Conservation (phyloP, 2,329 filamentous ascomycete genomes). For the Nothomitra cinnamomea region DNA sequence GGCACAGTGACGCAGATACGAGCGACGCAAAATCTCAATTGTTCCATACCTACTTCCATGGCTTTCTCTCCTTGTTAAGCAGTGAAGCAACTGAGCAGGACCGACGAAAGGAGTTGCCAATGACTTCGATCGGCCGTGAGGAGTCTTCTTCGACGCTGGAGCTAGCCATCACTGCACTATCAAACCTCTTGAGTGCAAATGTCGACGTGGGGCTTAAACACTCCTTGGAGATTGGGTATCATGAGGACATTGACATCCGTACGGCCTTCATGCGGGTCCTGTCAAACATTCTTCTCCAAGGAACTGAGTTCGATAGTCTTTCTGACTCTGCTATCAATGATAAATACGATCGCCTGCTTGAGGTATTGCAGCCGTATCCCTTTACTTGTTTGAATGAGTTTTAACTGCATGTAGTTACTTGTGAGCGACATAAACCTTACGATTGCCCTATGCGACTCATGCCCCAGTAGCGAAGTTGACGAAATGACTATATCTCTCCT, state of each 20-base stretch:
- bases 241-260: constrained; percentile 51
- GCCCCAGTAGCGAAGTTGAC: constrained; percentile 50
- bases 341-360: constrained; percentile 48
- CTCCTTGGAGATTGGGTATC: constrained; percentile 52
- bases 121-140: constrained; percentile 33
- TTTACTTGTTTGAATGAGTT: not conserved
- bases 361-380: constrained; percentile 23
- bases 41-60: constrained; percentile 56
- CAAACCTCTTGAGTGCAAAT: constrained; percentile 52
- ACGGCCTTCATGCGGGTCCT: constrained; percentile 54
- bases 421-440: constrained; percentile 45
- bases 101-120: constrained; percentile 12
- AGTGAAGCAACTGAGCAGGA: constrained; percentile 13
- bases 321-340: constrained; percentile 51
- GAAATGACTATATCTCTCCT: constrained; percentile 50
- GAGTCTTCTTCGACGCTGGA: constrained; percentile 35
- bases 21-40: constrained; percentile 54
- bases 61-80: constrained; percentile 44
- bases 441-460: constrained; percentile 46
- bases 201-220: constrained; percentile 56
- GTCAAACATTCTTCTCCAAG: constrained; percentile 54
- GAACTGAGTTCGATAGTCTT: constrained; percentile 52
- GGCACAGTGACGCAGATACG: constrained; percentile 46
- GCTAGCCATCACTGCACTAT: constrained; percentile 48
- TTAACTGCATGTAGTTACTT: constrained; percentile 29